Percentiles rank a stretch among this genome's conserved stretches.
Conservation (phyloP, 805 yeast species). For the Hanseniaspora valbyensis region DNA sequence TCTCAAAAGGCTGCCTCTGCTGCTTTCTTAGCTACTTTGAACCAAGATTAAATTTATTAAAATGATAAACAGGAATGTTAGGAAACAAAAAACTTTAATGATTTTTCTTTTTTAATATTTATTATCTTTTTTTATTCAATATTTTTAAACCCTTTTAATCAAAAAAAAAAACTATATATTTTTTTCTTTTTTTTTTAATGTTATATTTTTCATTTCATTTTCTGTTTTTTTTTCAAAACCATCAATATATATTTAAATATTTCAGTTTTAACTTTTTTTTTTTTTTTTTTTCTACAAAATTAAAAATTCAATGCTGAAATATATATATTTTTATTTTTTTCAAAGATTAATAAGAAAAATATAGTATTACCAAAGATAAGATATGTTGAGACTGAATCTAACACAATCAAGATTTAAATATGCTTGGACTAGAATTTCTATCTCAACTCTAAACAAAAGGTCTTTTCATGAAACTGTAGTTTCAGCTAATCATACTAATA, state of each 20-base stretch:
- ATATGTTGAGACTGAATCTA: not conserved
- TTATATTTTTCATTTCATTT: not conserved
- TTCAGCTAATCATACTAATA: not conserved
- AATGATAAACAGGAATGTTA: too few species aligned
- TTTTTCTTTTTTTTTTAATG: not conserved
- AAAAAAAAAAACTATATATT: not conserved
- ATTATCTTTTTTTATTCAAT: not conserved
- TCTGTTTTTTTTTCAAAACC: not conserved
- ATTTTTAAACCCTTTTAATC: not conserved
- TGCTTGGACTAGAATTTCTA: not conserved
- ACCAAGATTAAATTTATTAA: constrained; percentile 37
- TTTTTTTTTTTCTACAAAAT: too few species aligned
- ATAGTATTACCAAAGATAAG: too few species aligned
- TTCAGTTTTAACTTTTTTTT: too few species aligned
- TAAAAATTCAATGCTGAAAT: too few species aligned
- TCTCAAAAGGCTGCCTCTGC: constrained; percentile 59
- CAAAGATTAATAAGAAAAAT: too few species aligned
- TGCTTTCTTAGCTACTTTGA: constrained; percentile 56
- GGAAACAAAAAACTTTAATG: too few species aligned
- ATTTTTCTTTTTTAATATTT: too few species aligned
- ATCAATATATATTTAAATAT: too few species aligned
- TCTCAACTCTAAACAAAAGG: not conserved
- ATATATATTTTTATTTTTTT: too few species aligned
- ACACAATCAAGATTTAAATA: not conserved
- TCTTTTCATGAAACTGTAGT: not conserved